These are phyloP conservation scores for Colletotrichum falcatum DNA, from an alignment of 2,329 filamentous ascomycete species.

Conservation along the genomic window DNA sequence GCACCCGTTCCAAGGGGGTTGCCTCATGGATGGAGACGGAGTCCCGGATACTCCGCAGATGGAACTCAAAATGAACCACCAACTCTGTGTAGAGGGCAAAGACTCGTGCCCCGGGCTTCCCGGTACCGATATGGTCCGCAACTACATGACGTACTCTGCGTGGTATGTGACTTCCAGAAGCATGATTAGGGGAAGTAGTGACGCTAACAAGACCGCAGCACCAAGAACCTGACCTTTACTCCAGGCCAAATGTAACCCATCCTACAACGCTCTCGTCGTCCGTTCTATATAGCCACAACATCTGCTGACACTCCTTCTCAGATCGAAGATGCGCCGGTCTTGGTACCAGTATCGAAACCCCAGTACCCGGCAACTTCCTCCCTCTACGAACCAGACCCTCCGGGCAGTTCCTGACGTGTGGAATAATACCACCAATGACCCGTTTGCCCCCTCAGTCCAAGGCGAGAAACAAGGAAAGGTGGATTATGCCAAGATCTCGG, in stretches of 20 bases:
- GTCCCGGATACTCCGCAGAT: slow-evolving; percentile 8
- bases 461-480: too few species aligned
- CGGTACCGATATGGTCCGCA: not conserved
- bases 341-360: slow-evolving; percentile 9
- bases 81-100: not conserved
- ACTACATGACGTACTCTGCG: slow-evolving; percentile 12
- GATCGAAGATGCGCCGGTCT: slow-evolving; percentile 6
- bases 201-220: not conserved
- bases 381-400: not conserved
- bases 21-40: not conserved
- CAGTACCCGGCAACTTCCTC: slow-evolving; percentile 1
- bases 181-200: too few species aligned
- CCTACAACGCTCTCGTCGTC: not conserved
- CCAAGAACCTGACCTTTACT: not conserved
- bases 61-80: too few species aligned
- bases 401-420: not conserved
- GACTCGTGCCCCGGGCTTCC: slow-evolving; percentile 3
- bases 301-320: not conserved
- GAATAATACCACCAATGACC: too few species aligned
- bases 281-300: not conserved
- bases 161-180: not conserved
- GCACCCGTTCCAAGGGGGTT: slow-evolving; percentile 12
- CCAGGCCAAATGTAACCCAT: slow-evolving; percentile 6
- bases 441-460: too few species aligned
- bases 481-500: too few species aligned